Evolutionary conservation across 352 stramenopile genomes (phyloP).

Genomic region (Phytophthora megakarya): DNA sequence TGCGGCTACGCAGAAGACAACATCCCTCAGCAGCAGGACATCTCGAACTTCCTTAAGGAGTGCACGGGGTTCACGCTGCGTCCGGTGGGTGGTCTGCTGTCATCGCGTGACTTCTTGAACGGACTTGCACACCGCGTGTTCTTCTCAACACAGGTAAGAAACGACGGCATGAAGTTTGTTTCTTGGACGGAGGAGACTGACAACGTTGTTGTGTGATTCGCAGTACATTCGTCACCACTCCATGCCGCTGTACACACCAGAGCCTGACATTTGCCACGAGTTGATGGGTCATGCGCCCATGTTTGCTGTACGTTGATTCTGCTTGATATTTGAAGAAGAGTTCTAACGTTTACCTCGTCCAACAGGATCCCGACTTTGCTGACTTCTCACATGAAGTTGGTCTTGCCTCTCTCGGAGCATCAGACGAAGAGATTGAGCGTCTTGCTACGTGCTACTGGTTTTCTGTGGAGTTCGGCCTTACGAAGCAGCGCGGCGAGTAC

Average conservation of each 20-base stretch:
- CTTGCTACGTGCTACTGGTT: conserved; percentile 98
- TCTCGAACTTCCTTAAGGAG: conserved; percentile 94
- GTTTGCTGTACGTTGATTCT: conserved; percentile 83
- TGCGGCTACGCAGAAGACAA: conserved; percentile 94
- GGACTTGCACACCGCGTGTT: conserved; percentile 98
- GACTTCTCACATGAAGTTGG: conserved; percentile 98
- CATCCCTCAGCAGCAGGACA: conserved; percentile 95
- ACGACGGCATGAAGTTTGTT: neutral
- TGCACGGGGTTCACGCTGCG: conserved; percentile 93
- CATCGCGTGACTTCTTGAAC: conserved; percentile 97
- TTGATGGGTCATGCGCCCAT: conserved; percentile 96
- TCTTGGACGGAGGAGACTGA: neutral
- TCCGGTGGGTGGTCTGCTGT: conserved; percentile 95
- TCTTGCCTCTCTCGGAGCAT: conserved; percentile 94
- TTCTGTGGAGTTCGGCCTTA: conserved; percentile 98
- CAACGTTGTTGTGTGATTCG: neutral
- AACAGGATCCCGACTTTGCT: conserved; percentile 95
- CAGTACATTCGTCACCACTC: conserved; percentile 96
- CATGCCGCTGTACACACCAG: conserved; percentile 96
- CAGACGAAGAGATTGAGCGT: conserved; percentile 94
- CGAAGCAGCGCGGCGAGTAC: conserved; percentile 90
- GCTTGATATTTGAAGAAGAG: neutral
- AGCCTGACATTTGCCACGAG: conserved; percentile 98
- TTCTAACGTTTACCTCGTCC: neutral
- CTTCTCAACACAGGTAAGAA: conserved; percentile 94